Evolutionary conservation across 2,329 filamentous ascomycete genomes (phyloP).

Genomic region (Hymenotorrendiella dingleyae): DNA sequence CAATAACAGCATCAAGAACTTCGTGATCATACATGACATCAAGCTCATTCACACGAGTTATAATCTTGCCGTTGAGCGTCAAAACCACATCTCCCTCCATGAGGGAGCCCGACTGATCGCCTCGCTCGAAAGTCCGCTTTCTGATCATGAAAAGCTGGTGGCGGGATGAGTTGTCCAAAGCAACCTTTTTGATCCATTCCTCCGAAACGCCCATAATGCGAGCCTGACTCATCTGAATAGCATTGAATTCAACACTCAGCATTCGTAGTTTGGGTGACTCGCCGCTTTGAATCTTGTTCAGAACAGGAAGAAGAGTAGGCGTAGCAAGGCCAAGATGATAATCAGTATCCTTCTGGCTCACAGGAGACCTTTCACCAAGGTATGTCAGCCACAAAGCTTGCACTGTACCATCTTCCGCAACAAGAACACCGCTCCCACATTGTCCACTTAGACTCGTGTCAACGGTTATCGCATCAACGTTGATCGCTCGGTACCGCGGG

Average conservation of each 20-base stretch:
- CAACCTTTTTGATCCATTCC: constrained; percentile 89
- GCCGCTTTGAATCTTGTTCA: constrained; percentile 77
- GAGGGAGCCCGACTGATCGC: constrained; percentile 59
- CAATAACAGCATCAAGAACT: constrained; percentile 73
- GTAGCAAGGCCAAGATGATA: constrained; percentile 92
- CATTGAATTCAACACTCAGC: constrained; percentile 87
- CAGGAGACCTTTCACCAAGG: constrained; percentile 77
- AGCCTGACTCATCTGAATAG: constrained; percentile 94
- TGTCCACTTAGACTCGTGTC: constrained; percentile 88
- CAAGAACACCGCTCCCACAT: constrained; percentile 88
- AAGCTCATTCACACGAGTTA: constrained; percentile 87
- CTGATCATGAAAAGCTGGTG: constrained; percentile 98
- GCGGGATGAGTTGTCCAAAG: constrained; percentile 79
- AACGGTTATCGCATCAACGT: constrained; percentile 94
- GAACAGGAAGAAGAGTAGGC: constrained; percentile 81
- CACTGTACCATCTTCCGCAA: constrained; percentile 84
- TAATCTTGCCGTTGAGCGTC: constrained; percentile 83
- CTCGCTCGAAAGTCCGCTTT: constrained; percentile 69
- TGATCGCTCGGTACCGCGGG: constrained; percentile 88
- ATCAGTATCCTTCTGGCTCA: constrained; percentile 82
- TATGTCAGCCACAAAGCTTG: constrained; percentile 97
- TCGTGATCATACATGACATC: constrained; percentile 95
- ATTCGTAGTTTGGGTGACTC: constrained; percentile 78
- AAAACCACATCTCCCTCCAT: constrained; percentile 90
- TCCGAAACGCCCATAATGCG: constrained; percentile 96